Evolutionary conservation across 768 basidiomycete species (phyloP).

Genomic region (Chlorophyllum brunneum): DNA sequence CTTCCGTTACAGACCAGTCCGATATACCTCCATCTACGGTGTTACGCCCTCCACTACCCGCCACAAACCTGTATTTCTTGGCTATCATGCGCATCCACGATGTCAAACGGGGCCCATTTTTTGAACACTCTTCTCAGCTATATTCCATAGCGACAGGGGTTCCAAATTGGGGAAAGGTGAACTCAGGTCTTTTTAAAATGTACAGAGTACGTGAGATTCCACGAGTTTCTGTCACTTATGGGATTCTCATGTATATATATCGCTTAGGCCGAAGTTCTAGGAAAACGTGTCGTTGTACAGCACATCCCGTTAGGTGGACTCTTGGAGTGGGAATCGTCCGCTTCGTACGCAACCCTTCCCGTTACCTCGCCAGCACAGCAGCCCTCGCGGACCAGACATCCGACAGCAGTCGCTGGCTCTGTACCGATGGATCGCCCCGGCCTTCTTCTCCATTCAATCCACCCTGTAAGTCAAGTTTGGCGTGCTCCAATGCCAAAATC

Average conservation of each 20-base stretch:
- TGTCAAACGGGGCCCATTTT: constrained; percentile 85
- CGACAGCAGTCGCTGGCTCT: not conserved
- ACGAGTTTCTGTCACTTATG: constrained; percentile 2
- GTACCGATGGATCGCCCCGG: not conserved
- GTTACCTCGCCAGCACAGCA: constrained; percentile 27
- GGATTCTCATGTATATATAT: constrained; percentile 1
- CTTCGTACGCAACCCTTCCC: not conserved
- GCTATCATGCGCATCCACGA: constrained; percentile 73
- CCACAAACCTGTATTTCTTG: constrained; percentile 79
- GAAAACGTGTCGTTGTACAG: constrained; percentile 95
- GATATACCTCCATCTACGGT: constrained; percentile 62
- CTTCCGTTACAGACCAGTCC: constrained; percentile 47
- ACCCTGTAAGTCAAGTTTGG: not conserved
- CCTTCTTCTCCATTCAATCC: not conserved
- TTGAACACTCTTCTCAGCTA: constrained; percentile 89
- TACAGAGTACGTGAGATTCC: constrained; percentile 59
- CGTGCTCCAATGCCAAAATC: not conserved
- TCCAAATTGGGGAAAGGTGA: constrained; percentile 87
- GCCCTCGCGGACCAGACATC: constrained; percentile 29
- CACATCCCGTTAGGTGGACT: constrained; percentile 85
- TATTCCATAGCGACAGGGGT: constrained; percentile 86
- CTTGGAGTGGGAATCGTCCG: constrained; percentile 53
- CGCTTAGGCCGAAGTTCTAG: constrained; percentile 78
- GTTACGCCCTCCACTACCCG: constrained; percentile 52
- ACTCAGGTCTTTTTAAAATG: constrained; percentile 92